Base-by-base conservation (phyloP, 257 asterid species). In the Gentiana dahurica region DNA sequence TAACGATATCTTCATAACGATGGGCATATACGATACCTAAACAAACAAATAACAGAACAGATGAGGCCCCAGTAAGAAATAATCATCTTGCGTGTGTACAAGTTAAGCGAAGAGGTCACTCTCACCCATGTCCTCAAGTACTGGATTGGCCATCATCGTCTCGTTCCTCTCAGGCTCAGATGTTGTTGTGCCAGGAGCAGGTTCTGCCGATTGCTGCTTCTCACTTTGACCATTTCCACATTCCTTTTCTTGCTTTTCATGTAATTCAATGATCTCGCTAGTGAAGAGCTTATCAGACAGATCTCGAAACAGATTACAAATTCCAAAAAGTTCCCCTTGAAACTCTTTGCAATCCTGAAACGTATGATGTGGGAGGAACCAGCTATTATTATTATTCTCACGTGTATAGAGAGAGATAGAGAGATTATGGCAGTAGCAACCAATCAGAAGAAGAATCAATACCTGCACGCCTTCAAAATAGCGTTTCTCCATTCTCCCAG, bases 401-500 rank as follows among this genome's bases (percentile, higher is more conserved):
- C 11, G 12, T 60, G 32, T 32, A 12, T n/a, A 11, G 8, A 43
- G 10, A 39, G 41, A 35, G 39, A 13, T 12, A 5, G 24, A 55
- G 36, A 41, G n/a, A n/a, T n/a, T n/a, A n/a, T n/a, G n/a, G 36
- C 55, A 67, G 36, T 51, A 54, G 7, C 50, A 44, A 53, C 13
- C 36, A n/a, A n/a, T n/a, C n/a, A n/a, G n/a, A n/a, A n/a, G n/a
- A n/a, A n/a, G n/a, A n/a, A n/a, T n/a, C n/a, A n/a, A 10, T 73
- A 87, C 97, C 95, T 90, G 97, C 38, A 91, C 96, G 10, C 98
- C 96, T 79, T 91, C 95, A 55, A 91, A 91, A 62, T 87, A 91
- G 4, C 98, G 86, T 50, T 77, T 82, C 51, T 91, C 98, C 82
- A 82, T 79, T 64, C 82, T 85, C 58, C 98, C 98, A 37, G 96